Evolutionary conservation across 2,329 filamentous ascomycete genomes (phyloP).

Genomic region (Endothia cerciana): DNA sequence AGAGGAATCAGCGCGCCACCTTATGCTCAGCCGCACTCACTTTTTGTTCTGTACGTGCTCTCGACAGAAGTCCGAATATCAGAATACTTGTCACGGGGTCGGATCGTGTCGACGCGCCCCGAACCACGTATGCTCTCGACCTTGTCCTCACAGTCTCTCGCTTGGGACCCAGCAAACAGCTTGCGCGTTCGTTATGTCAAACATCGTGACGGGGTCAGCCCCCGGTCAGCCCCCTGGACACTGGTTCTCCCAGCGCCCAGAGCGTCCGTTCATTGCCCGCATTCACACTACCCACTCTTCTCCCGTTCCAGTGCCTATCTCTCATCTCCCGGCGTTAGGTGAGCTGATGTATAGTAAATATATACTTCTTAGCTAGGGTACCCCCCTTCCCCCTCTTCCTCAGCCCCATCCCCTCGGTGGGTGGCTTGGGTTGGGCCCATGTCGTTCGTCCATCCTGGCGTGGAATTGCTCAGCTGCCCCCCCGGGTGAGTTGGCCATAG

Average conservation of each 20-base stretch:
- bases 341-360: constrained; percentile 14
- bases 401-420: constrained; percentile 15
- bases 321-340: constrained; percentile 16
- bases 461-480: constrained; percentile 1
- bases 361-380: constrained; percentile 3
- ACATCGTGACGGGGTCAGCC: constrained; percentile 24
- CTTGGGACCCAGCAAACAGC: constrained; percentile 8
- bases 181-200: constrained; percentile 25
- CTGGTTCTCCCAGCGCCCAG: constrained; percentile 21
- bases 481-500: no score
- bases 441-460: constrained; percentile 9
- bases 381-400: no score
- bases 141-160: no score
- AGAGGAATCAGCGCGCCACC: neutral
- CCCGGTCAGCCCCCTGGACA: constrained; percentile 25
- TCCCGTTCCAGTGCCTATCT: neutral
- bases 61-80: neutral
- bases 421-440: constrained; percentile 22
- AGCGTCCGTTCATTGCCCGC: constrained; percentile 14
- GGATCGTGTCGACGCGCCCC: neutral
- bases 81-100: neutral
- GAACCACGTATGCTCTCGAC: constrained; percentile 4
- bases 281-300: constrained; percentile 10
- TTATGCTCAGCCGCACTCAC: constrained; percentile 3
- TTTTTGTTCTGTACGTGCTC: neutral